These are phyloP conservation scores for Backusella psychrophila DNA, from an alignment of 192 early-diverging fungal genomes.

Conservation along the genomic window DNA sequence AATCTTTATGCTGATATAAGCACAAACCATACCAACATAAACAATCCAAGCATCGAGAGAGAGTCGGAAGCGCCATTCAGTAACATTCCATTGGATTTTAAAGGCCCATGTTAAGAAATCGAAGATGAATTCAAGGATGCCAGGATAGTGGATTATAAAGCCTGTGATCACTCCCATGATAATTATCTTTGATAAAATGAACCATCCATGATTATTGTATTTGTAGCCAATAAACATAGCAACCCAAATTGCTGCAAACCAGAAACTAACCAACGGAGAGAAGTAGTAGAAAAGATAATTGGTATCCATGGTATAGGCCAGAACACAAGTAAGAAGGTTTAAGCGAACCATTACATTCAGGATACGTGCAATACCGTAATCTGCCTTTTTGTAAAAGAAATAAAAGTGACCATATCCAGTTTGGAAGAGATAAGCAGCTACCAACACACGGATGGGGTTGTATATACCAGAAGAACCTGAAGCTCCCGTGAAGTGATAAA, in stretches of 20 bases:
- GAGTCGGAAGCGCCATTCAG: slow-evolving; percentile 75
- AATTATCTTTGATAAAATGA: slow-evolving; percentile 54
- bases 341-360: slow-evolving; percentile 60
- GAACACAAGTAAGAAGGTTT: slow-evolving; percentile 62
- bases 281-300: slow-evolving; percentile 78
- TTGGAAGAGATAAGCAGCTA: slow-evolving; percentile 80
- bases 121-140: slow-evolving; percentile 45
- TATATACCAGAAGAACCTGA: slow-evolving; percentile 64
- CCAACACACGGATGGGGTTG: slow-evolving; percentile 68
- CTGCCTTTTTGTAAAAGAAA: slow-evolving; percentile 68
- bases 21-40: slow-evolving; percentile 65
- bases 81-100: slow-evolving; percentile 57
- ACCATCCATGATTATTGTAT: slow-evolving; percentile 45
- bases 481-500: slow-evolving; percentile 73
- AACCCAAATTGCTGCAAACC: slow-evolving; percentile 65
- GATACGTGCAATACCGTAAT: slow-evolving; percentile 64
- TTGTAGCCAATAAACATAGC: slow-evolving; percentile 58
- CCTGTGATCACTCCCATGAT: slow-evolving; percentile 38
- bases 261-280: slow-evolving; percentile 70
- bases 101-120: slow-evolving; percentile 37
- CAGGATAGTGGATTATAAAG: slow-evolving; percentile 38
- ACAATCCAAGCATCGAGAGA: slow-evolving; percentile 67
- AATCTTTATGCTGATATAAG: slow-evolving; percentile 45
- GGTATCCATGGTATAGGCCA: slow-evolving; percentile 69
- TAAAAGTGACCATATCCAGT: slow-evolving; percentile 81